phyloP scores from a whole-genome alignment of 176 grass and related monocot species.

The Hyparrhenia diplandra region DNA sequence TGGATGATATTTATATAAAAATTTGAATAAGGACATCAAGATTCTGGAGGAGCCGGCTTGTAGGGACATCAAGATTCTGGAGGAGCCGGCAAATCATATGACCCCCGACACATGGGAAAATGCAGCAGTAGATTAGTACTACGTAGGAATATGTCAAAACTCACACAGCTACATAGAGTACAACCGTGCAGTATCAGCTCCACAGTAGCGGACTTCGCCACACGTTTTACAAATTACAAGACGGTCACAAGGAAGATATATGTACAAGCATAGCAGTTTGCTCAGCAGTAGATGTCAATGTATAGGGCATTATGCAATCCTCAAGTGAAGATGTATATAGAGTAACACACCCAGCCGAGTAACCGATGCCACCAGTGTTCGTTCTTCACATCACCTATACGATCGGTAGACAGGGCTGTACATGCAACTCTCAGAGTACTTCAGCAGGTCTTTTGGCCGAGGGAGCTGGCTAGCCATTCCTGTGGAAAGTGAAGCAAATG shows the following conservation, averaged over 20 bases:
- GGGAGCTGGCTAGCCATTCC: constrained; percentile 79
- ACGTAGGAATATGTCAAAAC: neutral
- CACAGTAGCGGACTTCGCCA: neutral
- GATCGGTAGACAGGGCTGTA: constrained; percentile 76
- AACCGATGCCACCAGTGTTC: neutral
- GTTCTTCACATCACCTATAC: constrained; percentile 46
- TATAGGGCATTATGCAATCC: neutral
- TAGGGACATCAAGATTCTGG: too few relatives aligned
- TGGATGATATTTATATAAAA: too few relatives aligned
- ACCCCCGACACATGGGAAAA: neutral
- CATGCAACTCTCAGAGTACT: constrained; percentile 85
- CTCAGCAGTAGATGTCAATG: neutral
- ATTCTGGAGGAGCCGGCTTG: too few relatives aligned
- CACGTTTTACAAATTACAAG: neutral
- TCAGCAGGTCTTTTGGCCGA: constrained; percentile 59
- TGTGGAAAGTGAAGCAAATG: constrained; percentile 22
- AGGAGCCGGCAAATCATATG: neutral
- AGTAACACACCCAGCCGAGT: neutral
- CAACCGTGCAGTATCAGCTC: neutral
- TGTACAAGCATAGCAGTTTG: neutral
- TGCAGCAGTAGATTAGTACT: neutral
- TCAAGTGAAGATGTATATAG: neutral
- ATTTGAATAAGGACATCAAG: too few relatives aligned
- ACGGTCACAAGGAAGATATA: neutral
- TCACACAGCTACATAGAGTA: neutral